Evolutionary conservation across 805 yeast species (phyloP), one percentile per base, ranked within the genome.

Genomic region (Candida easanensis): DNA sequence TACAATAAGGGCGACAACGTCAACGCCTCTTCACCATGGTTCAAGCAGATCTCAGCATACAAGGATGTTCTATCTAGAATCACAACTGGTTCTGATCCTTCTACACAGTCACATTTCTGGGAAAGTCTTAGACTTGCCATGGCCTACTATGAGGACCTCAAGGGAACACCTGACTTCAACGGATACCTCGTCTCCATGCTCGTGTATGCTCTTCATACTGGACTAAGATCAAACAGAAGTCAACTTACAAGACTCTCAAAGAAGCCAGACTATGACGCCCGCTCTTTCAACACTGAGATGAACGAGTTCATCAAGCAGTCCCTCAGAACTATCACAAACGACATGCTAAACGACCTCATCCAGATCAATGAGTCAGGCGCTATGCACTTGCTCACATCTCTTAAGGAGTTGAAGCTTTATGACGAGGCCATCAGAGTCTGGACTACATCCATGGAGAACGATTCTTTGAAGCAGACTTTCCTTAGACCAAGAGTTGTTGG

Each of bases 351-450:
- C 22, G 68, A 69, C 5, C 61, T 68, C 15, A 66, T 74, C n/a
- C 52, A 50, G 16, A 56, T 78, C 33, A 74, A 74, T 40, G 73
- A 77, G 36, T 73, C 71, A 44, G 82, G 82, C 47, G 75, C 80
- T 21, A 74, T 78, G 63, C 80, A 77, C 54, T 55, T 79, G 36
- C 71, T 77, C 48, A 76, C 80, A 20, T 76, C 81, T 11, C 74
- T 76, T 55, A 76, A 77, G 56, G 88, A 82, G 58, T 71, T 79
- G 49, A 73, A 76, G 37, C 69, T 81, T 45, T 72, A 76, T 36
- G 71, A 76, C 41, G 89, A 84, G 61, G 82, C 86, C 39, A 74
- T 84, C 36, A 71, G 74, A 46, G 71, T 82, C 46, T 85, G 93
- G 93, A 84, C 82, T 53, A 63, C 73, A 16, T 83, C 83, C 23